phyloP scores from a whole-genome alignment of 1,139 yeast genomes.

The Nakaseomyces kungkrabaensis region DNA sequence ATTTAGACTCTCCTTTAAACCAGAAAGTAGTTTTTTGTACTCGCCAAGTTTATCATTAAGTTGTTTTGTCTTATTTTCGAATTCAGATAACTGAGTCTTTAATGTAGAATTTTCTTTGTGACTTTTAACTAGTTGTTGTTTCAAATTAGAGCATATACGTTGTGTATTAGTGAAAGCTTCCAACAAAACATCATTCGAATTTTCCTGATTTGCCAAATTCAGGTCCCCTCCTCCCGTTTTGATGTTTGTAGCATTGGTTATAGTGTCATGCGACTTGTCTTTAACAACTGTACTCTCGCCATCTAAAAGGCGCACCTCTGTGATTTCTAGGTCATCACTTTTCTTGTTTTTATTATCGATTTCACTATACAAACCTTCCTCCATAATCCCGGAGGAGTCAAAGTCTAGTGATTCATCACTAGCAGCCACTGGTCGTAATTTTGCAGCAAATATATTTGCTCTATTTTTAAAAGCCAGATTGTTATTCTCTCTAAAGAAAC shows the following conservation, averaged over 20 bases:
- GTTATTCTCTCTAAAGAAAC: neutral
- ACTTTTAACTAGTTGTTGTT: conserved; percentile 20
- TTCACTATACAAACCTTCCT: neutral
- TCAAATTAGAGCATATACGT: conserved; percentile 24
- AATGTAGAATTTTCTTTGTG: conserved; percentile 21
- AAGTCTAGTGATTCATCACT: neutral
- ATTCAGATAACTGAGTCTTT: conserved; percentile 12
- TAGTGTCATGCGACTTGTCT: neutral
- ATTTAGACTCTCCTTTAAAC: conserved; percentile 15
- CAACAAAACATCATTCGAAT: conserved; percentile 26
- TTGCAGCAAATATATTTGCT: neutral
- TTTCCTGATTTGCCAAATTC: neutral
- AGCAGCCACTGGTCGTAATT: neutral
- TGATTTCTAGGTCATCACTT: conserved; percentile 26
- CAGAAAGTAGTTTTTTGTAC: conserved; percentile 13
- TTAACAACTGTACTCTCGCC: conserved; percentile 1
- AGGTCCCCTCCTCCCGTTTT: neutral
- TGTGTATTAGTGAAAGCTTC: conserved; percentile 30
- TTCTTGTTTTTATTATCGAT: neutral
- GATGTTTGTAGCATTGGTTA: no score
- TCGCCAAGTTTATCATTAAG: conserved; percentile 13
- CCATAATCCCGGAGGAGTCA: neutral
- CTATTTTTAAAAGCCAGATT: neutral
- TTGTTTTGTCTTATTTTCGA: conserved; percentile 14
- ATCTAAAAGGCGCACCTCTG: conserved; percentile 21